A percentile compares a stretch with the other conserved stretches of the same genome.
Conservation (phyloP, 768 basidiomycete species). For the Phaeotremella skinneri region DNA sequence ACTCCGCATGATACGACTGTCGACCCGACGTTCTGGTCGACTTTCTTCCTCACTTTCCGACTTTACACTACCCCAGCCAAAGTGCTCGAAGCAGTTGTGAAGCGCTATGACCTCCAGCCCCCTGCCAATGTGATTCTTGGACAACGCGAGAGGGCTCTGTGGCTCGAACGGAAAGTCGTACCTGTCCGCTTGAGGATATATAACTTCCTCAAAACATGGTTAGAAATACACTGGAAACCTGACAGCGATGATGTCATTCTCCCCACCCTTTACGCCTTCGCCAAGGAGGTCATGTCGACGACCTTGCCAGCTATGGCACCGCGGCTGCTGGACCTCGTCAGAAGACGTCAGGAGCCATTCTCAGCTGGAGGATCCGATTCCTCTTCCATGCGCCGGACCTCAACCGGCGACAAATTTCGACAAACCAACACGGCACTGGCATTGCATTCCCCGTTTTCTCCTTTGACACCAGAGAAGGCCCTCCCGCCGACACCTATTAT, state of each 20-base stretch:
- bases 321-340: slow-evolving; percentile 49
- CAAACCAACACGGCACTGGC: slow-evolving; percentile 51
- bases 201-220: slow-evolving; percentile 91
- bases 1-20: slow-evolving; percentile 90
- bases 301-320: slow-evolving; percentile 50
- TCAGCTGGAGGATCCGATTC: not conserved
- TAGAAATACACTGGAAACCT: slow-evolving; percentile 85
- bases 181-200: slow-evolving; percentile 87
- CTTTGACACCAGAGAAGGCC: slow-evolving; percentile 51
- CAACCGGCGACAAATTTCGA: slow-evolving; percentile 59
- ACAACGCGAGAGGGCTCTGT: slow-evolving; percentile 56
- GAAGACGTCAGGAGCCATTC: slow-evolving; percentile 23
- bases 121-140: slow-evolving; percentile 59
- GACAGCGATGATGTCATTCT: slow-evolving; percentile 66
- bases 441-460: slow-evolving; percentile 51
- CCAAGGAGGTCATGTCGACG: slow-evolving; percentile 36
- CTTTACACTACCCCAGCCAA: slow-evolving; percentile 77
- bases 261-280: slow-evolving; percentile 47
- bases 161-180: slow-evolving; percentile 83
- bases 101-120: slow-evolving; percentile 71
- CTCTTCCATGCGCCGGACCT: not conserved
- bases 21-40: slow-evolving; percentile 77
- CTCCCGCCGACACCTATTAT: slow-evolving; percentile 85
- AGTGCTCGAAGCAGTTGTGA: slow-evolving; percentile 72
- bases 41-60: slow-evolving; percentile 95